Conservation (phyloP, 768 basidiomycete genomes). For the Auricularia auricula-judae region DNA sequence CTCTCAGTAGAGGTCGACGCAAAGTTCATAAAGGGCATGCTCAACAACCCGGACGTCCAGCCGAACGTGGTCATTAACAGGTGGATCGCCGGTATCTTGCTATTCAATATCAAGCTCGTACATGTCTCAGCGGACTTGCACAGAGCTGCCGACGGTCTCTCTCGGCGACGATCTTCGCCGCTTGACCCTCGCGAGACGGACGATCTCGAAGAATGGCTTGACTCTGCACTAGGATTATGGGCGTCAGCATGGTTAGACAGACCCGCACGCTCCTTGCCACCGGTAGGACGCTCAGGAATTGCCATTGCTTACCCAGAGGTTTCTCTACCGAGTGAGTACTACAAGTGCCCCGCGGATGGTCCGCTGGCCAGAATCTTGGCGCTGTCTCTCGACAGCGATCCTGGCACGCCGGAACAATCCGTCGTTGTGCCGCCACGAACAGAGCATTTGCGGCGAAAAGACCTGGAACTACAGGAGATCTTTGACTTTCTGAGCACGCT, state of each 20-base stretch:
- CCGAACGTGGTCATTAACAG: slow-evolving; percentile 6
- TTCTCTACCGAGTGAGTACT: not conserved
- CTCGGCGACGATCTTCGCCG: slow-evolving; percentile 5
- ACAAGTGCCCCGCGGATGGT: too few relatives aligned
- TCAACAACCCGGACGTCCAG: slow-evolving; percentile 7
- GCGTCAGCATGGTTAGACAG: not conserved
- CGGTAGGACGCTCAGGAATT: not conserved
- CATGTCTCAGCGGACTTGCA: slow-evolving; percentile 23
- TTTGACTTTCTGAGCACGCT: not conserved
- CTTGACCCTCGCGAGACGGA: not conserved
- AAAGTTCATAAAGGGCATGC: slow-evolving; percentile 7
- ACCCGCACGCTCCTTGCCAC: not conserved
- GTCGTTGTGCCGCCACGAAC: too few relatives aligned
- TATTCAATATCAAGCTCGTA: slow-evolving; percentile 13
- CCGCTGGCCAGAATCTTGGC: too few relatives aligned
- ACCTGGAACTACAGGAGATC: not conserved
- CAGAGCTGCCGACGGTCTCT: slow-evolving; percentile 15
- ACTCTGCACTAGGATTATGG: not conserved
- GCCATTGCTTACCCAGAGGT: not conserved
- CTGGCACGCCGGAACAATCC: too few relatives aligned
- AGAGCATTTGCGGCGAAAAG: not conserved
- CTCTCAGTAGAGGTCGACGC: slow-evolving; percentile 8
- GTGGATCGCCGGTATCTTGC: slow-evolving; percentile 4
- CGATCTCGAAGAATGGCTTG: not conserved
- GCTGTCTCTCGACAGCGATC: too few relatives aligned